phyloP scores from a whole-genome alignment of 129 eudicot genomes.

The Flaveria brownii region DNA sequence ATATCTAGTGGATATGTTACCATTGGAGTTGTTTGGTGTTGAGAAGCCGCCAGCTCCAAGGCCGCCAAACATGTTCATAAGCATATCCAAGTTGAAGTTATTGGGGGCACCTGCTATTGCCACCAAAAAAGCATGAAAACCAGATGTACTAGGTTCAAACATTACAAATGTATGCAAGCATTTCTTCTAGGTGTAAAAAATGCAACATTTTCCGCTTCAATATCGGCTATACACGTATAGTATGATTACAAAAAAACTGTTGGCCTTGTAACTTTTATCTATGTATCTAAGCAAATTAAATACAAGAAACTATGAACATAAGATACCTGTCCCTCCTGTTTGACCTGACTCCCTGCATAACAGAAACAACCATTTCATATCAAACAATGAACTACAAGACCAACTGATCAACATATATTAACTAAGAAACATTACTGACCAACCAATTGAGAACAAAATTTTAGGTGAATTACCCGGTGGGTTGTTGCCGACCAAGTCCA shows the following conservation, averaged over 20 bases:
- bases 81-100: constrained; percentile 57
- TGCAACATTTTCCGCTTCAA: not conserved
- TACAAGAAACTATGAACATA: not conserved
- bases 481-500: constrained; percentile 49
- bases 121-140: not conserved
- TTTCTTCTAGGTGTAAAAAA: not conserved
- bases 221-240: not conserved
- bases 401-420: not conserved
- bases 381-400: not conserved
- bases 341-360: constrained; percentile 53
- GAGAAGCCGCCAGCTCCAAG: constrained; percentile 65
- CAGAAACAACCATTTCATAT: constrained; percentile 10
- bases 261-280: not conserved
- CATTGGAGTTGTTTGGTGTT: constrained; percentile 47
- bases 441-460: not conserved
- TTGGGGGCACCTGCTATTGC: constrained; percentile 41
- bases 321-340: constrained; percentile 45
- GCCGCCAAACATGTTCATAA: constrained; percentile 82
- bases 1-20: constrained; percentile 20
- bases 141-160: not conserved
- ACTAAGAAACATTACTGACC: not conserved
- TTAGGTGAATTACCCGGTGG: constrained; percentile 44
- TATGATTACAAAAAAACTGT: not conserved
- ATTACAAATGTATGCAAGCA: not conserved
- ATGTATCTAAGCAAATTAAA: constrained; percentile 1